phyloP scores from a whole-genome alignment of 1,284 basidiomycete species.

The Athelia psychrophila region DNA sequence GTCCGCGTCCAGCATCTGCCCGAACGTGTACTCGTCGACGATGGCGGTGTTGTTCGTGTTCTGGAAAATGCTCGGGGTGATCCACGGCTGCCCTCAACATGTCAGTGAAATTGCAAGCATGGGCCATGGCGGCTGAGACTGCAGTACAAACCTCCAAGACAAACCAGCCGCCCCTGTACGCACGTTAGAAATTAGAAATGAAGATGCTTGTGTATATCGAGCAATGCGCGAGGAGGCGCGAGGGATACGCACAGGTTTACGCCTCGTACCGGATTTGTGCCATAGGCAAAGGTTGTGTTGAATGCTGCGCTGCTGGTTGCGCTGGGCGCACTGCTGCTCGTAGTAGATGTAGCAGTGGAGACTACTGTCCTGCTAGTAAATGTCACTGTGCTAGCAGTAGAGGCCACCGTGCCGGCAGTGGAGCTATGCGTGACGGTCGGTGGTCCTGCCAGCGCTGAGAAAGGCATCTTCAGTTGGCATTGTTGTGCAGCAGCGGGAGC shows the following conservation, averaged over 20 bases:
- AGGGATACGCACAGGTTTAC: conserved; percentile 54
- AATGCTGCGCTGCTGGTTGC: background rate
- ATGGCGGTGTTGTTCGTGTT: conserved; percentile 58
- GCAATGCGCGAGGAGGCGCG: too few species aligned
- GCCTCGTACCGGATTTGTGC: conserved; percentile 50
- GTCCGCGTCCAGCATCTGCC: conserved; percentile 46
- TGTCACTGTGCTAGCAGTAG: too few species aligned
- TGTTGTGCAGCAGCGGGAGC: background rate
- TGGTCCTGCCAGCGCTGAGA: background rate
- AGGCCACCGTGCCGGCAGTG: background rate
- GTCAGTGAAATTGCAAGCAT: background rate
- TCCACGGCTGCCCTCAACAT: conserved; percentile 63
- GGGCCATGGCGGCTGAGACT: too few species aligned
- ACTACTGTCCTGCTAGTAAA: too few species aligned
- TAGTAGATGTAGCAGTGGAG: background rate
- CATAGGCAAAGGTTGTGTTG: conserved; percentile 46
- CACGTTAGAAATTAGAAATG: background rate
- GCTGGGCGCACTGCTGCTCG: background rate
- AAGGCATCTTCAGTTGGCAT: conserved; percentile 1
- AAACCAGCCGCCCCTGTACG: conserved; percentile 58
- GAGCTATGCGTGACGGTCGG: background rate
- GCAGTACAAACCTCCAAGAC: conserved; percentile 58
- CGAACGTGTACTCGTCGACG: conserved; percentile 71
- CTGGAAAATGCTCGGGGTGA: conserved; percentile 69
- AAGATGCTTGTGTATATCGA: background rate